A percentile compares a stretch with the other conserved stretches of the same genome.
Evolutionary conservation across 345 rosid genomes (phyloP).

Genomic region (Erodium maritimum): DNA sequence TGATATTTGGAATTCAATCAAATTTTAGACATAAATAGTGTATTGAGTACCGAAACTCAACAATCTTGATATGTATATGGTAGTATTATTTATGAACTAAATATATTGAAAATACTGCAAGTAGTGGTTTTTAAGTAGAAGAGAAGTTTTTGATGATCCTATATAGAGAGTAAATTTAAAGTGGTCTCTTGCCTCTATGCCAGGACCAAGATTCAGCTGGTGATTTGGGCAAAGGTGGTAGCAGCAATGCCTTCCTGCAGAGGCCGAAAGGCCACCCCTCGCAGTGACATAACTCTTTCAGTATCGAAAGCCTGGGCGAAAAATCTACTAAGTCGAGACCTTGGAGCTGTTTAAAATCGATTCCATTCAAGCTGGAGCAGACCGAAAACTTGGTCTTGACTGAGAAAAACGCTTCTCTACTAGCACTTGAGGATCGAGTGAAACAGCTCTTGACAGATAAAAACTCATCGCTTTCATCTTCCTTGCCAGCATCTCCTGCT

Average conservation of each 20-base stretch:
- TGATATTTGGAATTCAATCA: too few relatives aligned
- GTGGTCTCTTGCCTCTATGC: conserved; percentile 37
- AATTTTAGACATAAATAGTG: too few relatives aligned
- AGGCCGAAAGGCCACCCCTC: conserved; percentile 94
- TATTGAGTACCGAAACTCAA: too few relatives aligned
- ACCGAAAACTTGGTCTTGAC: conserved; percentile 45
- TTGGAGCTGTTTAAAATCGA: conserved; percentile 27
- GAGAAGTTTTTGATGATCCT: too few relatives aligned
- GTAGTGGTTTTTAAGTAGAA: too few relatives aligned
- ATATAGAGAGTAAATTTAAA: too few relatives aligned
- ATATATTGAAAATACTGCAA: too few relatives aligned
- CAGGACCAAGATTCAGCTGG: conserved; percentile 90
- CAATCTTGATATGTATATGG: too few relatives aligned
- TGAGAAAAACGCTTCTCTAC: conserved; percentile 45
- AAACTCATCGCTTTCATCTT: conserved; percentile 37
- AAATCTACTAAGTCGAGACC: too few relatives aligned
- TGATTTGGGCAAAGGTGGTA: conserved; percentile 85
- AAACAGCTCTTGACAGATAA: conserved; percentile 53
- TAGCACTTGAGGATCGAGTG: conserved; percentile 47
- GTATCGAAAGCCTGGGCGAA: conserved; percentile 30
- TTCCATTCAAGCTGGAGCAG: conserved; percentile 42
- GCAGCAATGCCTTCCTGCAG: conserved; percentile 59
- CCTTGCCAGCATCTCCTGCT: conserved; percentile 16
- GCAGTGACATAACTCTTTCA: conserved; percentile 58
- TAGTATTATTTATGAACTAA: too few relatives aligned